Conservation (phyloP, 176 grass and related monocot species). For the Elymus sibiricus region DNA sequence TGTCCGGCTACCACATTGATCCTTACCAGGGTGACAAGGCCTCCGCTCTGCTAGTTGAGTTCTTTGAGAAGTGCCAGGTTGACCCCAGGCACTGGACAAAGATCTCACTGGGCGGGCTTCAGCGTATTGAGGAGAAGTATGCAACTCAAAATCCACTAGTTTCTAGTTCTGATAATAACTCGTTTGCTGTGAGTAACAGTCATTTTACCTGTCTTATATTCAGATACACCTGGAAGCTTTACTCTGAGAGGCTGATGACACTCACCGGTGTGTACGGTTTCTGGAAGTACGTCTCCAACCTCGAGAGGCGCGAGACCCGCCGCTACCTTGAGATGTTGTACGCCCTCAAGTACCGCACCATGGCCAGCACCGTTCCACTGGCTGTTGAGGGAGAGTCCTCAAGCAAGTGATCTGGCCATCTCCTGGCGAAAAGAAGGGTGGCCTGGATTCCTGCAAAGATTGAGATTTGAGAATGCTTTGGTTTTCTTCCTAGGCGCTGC, state of each 20-base stretch:
- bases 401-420: constrained; percentile 28
- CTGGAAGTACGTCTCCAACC: constrained; percentile 99
- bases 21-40: constrained; percentile 97
- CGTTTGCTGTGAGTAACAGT: not conserved
- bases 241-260: constrained; percentile 97
- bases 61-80: constrained; percentile 79
- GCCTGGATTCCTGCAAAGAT: constrained; percentile 13
- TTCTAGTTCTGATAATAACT: not conserved
- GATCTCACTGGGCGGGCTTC: constrained; percentile 73
- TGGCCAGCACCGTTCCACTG: constrained; percentile 87
- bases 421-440: constrained; percentile 10
- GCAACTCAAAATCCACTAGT: not conserved
- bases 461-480: constrained; percentile 33
- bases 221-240: constrained; percentile 99
- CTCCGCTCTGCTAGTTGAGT: constrained; percentile 70
- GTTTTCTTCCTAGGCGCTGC: constrained; percentile 33
- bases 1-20: constrained; percentile 96
- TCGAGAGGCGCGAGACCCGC: constrained; percentile 84
- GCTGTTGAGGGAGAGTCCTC: constrained; percentile 69
- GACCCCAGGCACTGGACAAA: constrained; percentile 65
- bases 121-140: constrained; percentile 96
- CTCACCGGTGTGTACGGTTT: constrained; percentile 88
- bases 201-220: not conserved
- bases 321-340: constrained; percentile 99
- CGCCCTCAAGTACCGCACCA: constrained; percentile 87